Base-by-base conservation (phyloP, 2,329 filamentous ascomycete species). In the Penicillium sp. region DNA sequence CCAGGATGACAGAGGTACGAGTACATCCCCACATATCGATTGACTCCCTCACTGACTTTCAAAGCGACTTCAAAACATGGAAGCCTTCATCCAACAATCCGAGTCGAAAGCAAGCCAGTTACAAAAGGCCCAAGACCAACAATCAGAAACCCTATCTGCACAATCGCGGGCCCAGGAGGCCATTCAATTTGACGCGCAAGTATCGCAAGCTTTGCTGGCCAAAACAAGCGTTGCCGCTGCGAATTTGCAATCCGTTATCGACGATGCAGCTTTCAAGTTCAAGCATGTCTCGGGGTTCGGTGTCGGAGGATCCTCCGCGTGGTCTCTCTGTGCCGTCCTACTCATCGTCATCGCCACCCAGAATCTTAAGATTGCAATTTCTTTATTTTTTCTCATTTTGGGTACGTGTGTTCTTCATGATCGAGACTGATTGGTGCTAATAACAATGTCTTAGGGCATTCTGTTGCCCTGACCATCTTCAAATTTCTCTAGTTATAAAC, bases 1-100 rank as follows among this genome's bases (percentile, higher is more conserved):
- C 58, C 25, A 57, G 70, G 60, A 70, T 71, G 39, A 66, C 69
- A 41, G 70, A 77, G 65, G 71, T 72, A 50, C 15, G 64, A 60
- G 16, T 7, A 21, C 3, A 9, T 2, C 10, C 9, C 21, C 11
- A 23, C 21, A 4, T 23, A 23, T 23, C 23, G 23, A 23, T 10
- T 4, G 7, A 15, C 13, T 16, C 13, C 1, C 9, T 9, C 38
- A 29, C 67, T 74, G 52, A 74, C 31, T 6, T 41, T 8, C n/a
- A 15, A 40, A 79, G 76, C 72, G 68, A 23, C 62, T 79, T 8
- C 63, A 64, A 44, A 53, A 55, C 10, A 71, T 78, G 50, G 70
- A 75, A 33, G 53, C 36, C 3, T 64, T 68, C 2, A 69, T 79
- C 31, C 61, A 70, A 8, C 54, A 67, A 16, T 72, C 76, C 7